Conservation (phyloP, 257 asterid species). For the Salvia splendens region DNA sequence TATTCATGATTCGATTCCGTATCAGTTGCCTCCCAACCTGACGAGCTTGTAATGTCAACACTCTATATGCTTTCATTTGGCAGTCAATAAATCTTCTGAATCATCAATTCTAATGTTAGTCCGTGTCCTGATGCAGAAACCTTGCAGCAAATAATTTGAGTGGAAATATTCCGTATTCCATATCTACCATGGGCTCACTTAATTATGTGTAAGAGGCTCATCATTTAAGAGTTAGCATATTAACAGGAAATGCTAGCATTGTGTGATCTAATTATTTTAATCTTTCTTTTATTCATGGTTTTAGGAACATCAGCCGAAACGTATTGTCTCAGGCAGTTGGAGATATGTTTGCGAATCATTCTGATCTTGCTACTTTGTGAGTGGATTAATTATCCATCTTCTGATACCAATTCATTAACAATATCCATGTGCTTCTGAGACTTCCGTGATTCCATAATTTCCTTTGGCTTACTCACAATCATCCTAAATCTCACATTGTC, state of each 20-base stretch:
- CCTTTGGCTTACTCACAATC: background rate
- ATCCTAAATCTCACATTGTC: background rate
- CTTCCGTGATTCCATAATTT: background rate
- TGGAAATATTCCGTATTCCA: conserved; percentile 81
- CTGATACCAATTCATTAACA: conserved; percentile 14
- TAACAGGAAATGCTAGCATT: conserved; percentile 21
- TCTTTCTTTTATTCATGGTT: conserved; percentile 33
- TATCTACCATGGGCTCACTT: conserved; percentile 56
- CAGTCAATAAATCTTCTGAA: conserved; percentile 23
- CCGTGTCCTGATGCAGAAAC: conserved; percentile 59
- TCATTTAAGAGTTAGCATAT: conserved; percentile 24
- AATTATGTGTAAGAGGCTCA: conserved; percentile 69
- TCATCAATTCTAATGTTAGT: conserved; percentile 20
- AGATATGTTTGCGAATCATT: conserved; percentile 76
- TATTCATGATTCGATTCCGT: conserved; percentile 73
- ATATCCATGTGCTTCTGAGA: conserved; percentile 14
- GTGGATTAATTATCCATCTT: conserved; percentile 32
- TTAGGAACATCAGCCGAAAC: conserved; percentile 82
- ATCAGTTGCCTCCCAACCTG: conserved; percentile 83
- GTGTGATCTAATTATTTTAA: conserved; percentile 24
- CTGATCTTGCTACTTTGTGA: conserved; percentile 68
- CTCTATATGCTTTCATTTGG: conserved; percentile 30
- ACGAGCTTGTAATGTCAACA: conserved; percentile 70
- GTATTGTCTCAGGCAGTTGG: conserved; percentile 69
- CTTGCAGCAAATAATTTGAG: conserved; percentile 79